Evolutionary conservation across 2,329 filamentous ascomycete genomes (phyloP), one percentile per base, ranked within the genome.

Genomic region (Xylariaceae sp.): DNA sequence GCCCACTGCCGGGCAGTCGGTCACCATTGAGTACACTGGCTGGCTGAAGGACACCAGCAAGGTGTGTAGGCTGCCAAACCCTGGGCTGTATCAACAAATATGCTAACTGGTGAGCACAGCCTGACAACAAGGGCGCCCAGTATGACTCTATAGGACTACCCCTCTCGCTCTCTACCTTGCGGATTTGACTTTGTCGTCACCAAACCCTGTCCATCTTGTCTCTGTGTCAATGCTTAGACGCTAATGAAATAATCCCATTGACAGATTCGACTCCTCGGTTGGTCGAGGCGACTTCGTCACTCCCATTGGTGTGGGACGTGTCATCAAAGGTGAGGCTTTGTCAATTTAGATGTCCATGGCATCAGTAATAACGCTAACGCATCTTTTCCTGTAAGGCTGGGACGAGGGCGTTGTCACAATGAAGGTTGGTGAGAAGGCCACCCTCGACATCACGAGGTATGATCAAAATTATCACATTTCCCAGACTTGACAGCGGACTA

Each of bases 21-120:
- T 97, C 62, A 80, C 79, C 62, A 95, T 97, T 64, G 82, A 93
- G 71, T 97, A 97, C 77, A 93, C 86, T 34, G 93, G 93, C 60
- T 95, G 75, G 71, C 77, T 97, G 53, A 86, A 85, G 70, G 84
- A 94, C 62, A 62, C 72, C 19, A 69, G 62, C 53, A 70, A 80
- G n/a, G n/a, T n/a, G n/a, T n/a, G n/a, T n/a, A n/a, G n/a, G n/a
- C n/a, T n/a, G n/a, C n/a, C n/a, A n/a, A n/a, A n/a, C n/a, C n/a
- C n/a, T n/a, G n/a, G n/a, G n/a, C n/a, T n/a, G n/a, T n/a, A n/a
- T n/a, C n/a, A n/a, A n/a, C n/a, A n/a, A n/a, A n/a, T n/a, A n/a
- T n/a, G n/a, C n/a, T n/a, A n/a, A n/a, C n/a, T n/a, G n/a, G n/a
- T n/a, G n/a, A n/a, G n/a, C n/a, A n/a, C n/a, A n/a, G 65, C 68